Evolutionary conservation across 1,139 yeast species (phyloP), one percentile per base, ranked within the genome.

Genomic region (Trichomonascaceae sp.): DNA sequence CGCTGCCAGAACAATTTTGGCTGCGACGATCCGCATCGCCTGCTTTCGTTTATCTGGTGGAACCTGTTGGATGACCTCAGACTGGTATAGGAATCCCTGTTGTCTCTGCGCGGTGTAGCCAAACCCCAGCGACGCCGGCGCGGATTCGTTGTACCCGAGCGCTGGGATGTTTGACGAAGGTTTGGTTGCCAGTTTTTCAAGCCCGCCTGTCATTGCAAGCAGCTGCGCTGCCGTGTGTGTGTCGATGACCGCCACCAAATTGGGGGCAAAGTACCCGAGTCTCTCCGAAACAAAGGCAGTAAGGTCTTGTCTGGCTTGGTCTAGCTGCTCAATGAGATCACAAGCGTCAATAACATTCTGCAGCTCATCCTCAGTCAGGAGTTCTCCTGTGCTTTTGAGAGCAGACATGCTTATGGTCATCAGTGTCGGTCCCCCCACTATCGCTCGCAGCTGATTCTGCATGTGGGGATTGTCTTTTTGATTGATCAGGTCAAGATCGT

Each of bases 121-220:
- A 29, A 65, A 57, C 1, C 67, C 68, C 14, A 59, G 52, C 13
- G 75, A 72, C n/a, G n/a, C n/a, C n/a, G n/a, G n/a, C 23, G 23
- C 11, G 23, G 23, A 8, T 11, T 20, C 11, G 23, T 20, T 20
- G 6, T 6, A 6, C 0, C 96, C 96, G 27, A 84, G 54, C 0
- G 93, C 71, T 0, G 94, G 76, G 5, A 89, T 50, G 50, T 89
- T 89, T 45, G 96, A 80, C 4, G 93, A 68, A 0, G 96, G 95
- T 0, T 84, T 73, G 26, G 60, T 59, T 3, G 87, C 73, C 11
- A 89, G 56, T 9, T 72, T 76, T n/a, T 61, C 60, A 9, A 89
- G 53, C 0, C 94, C 85, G 1, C 94, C 93, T 0, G 74, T 62
- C 16, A 71, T 66, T 1, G 84, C 71, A 29, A 89, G 57, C 9